phyloP scores from a whole-genome alignment of 2,329 filamentous ascomycete genomes.

The Fusarium veterinarium region DNA sequence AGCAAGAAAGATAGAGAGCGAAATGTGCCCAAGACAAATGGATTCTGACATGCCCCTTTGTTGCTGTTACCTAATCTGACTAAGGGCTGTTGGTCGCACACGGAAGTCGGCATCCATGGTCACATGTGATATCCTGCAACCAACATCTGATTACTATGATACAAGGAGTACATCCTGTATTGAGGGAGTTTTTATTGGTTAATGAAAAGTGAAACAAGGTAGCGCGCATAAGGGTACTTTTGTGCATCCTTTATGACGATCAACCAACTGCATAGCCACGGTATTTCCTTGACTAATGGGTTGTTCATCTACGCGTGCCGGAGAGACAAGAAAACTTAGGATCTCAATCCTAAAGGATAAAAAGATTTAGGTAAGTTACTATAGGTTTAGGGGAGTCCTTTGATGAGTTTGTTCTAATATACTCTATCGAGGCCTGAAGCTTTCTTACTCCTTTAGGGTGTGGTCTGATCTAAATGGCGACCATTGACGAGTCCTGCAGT shows the following conservation, averaged over 20 bases:
- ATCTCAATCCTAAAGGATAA: not conserved
- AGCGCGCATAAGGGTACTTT: not conserved
- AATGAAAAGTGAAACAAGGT: not conserved
- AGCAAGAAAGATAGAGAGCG: not conserved
- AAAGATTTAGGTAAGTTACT: not conserved
- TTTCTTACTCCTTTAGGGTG: too few relatives aligned
- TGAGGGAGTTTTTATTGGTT: not conserved
- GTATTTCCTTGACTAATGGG: not conserved
- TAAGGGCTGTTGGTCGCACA: not conserved
- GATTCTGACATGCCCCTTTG: not conserved
- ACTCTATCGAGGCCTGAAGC: too few relatives aligned
- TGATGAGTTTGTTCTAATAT: too few relatives aligned
- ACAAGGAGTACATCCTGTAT: not conserved
- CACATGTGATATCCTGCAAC: not conserved
- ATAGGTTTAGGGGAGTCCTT: rapidly evolving
- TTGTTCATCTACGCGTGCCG: too few relatives aligned
- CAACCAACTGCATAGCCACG: not conserved
- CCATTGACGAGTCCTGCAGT: not conserved
- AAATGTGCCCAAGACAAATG: not conserved
- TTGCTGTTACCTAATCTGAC: not conserved
- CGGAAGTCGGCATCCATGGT: not conserved
- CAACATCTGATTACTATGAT: not conserved
- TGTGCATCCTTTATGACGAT: not conserved
- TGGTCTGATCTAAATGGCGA: not conserved
- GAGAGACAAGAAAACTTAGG: not conserved